Evolutionary conservation across 1,284 basidiomycete genomes (phyloP).

Genomic region (Coniferiporia sulphurascens): DNA sequence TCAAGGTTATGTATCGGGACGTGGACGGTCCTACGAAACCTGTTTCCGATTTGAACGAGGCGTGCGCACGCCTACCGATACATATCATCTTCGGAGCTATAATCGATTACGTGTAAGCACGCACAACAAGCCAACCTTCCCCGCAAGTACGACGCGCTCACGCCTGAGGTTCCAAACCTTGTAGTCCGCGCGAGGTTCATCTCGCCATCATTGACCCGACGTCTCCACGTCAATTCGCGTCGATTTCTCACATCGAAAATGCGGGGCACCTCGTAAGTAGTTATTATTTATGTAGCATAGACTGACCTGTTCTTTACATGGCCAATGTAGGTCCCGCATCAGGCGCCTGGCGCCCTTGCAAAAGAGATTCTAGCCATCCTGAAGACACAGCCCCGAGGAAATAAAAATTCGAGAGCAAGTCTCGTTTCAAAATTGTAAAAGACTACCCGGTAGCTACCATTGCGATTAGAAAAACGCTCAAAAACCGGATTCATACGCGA

Average conservation of each 20-base stretch:
- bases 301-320: not conserved
- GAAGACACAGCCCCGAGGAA: not conserved
- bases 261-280: slow-evolving; percentile 15
- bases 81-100: slow-evolving; percentile 47
- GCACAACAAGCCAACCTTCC: not conserved
- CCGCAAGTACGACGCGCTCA: not conserved
- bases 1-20: slow-evolving; percentile 46
- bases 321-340: slow-evolving; percentile 9
- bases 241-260: slow-evolving; percentile 23
- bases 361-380: not conserved
- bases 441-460: too few relatives aligned
- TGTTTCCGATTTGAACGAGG: slow-evolving; percentile 36
- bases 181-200: slow-evolving; percentile 40
- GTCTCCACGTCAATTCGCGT: slow-evolving; percentile 40
- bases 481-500: too few relatives aligned
- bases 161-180: slow-evolving; percentile 11
- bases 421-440: too few relatives aligned
- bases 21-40: slow-evolving; percentile 46
- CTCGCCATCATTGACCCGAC: slow-evolving; percentile 38
- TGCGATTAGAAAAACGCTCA: too few relatives aligned
- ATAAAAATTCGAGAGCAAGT: too few relatives aligned
- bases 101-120: slow-evolving; percentile 45
- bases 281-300: not conserved
- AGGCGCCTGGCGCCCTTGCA: slow-evolving; percentile 12
- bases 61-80: slow-evolving; percentile 38